Base-by-base conservation (phyloP, 495 filamentous ascomycete genomes). In the Penicillium samsonianum region DNA sequence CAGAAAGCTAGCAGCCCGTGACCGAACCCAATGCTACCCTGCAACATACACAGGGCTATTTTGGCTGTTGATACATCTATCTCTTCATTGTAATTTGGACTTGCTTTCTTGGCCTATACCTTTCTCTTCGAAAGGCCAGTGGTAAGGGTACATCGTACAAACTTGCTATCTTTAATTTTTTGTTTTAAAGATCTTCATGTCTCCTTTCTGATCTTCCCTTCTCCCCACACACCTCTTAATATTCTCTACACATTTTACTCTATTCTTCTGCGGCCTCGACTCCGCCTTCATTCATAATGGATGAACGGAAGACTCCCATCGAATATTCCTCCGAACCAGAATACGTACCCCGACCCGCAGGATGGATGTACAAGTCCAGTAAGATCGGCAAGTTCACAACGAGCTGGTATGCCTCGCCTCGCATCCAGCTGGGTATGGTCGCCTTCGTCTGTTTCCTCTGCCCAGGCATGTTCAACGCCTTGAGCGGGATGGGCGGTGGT, bases 371-470 rank as follows among this genome's bases (percentile, higher is more conserved):
- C 78, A 82, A 79, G 62, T 71, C 75, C 25, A 53, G 83, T 40
- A 73, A 65, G 31, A 25, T 88, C 50, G 79, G 75, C 35, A 65
- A 61, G 38, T 75, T 63, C 47, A 79, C 74, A 46, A 53, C 85
- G 10, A 76, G 80, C 35, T 90, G 84, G 82, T 92, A 87, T 71
- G 88, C 89, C 60, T 90, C 87, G 43, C 89, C 89, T n/a, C 80
- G 80, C 58, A 66, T 74, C 45, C 78, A 80, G 67, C 62, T 80
- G 30, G 65, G 67, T 28, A 67, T 80, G 57, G 75, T 80, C 28
- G 69, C 77, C 44, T 76, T 80, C 49, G 89, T 92, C 42, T 95
- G 90, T 70, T 93, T 94, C 80, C 69, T 94, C 59, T 93, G 90
- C 66, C 90, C 90, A 14, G 89, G 89, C 69, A 84, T 84, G 82